Base-by-base conservation (phyloP, 148 eudicot species). In the Drosera capensis region DNA sequence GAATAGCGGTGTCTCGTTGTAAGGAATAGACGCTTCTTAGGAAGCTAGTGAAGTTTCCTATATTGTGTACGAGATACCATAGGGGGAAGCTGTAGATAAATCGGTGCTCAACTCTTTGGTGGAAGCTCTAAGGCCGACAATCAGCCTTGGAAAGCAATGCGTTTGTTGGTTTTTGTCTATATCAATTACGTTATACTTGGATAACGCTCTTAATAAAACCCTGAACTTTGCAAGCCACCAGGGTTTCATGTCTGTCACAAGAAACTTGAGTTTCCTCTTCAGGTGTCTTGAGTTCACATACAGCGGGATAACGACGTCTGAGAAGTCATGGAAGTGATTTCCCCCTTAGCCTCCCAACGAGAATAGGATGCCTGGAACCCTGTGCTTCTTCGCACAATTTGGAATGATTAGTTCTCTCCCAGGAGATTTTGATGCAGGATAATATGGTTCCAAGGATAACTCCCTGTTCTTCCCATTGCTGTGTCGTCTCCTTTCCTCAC, bases 291-390 rank as follows among this genome's bases (percentile, higher is more conserved):
- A 43, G 0, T 83, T 73, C 11, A 57, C 23, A 40, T 62, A 80
- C 11, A 77, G 47, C 1, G 84, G 84, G 31, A 80, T 49, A 20
- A 73, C 4, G 1, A 71, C 28, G 21, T 80, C 84, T 0, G 58
- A 45, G 57, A 73, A 73, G 25, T 60, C 90, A 40, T 80, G 90
- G 49, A 68, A 80, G 23, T 42, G 49, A 56, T 77, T 80, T 9
- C 73, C 78, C 0, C 49, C 7, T 39, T 52, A 77, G 7, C 80
- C 84, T 12, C 70, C 63, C 0, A 41, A 25, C 2, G 80, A 73
- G 51, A 80, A 73, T 23, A 80, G 51, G 25, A 80, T 45, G 8
- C 68, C 80, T 1, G 71, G 72, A 19, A 50, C 57, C n/a, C 36
- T 60, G 25, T 72, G 68, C 18, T 47, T 60, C 24, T 18, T 20